Conservation (phyloP, 257 asterid genomes). For the Agastache rugosa region DNA sequence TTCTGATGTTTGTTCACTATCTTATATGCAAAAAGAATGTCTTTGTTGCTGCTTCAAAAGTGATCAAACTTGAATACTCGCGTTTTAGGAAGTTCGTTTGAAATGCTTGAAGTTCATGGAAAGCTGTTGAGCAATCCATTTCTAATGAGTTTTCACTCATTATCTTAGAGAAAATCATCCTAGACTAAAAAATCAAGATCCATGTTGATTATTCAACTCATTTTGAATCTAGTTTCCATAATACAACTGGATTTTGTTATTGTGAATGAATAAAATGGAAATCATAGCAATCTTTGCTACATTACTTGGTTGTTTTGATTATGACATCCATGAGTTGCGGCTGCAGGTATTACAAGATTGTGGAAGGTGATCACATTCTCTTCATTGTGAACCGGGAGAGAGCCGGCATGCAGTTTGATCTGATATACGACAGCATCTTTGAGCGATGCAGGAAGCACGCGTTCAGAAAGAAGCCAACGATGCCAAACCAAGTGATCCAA, state of each 20-base stretch:
- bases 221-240: too few species aligned
- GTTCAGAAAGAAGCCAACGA: slow-evolving; percentile 61
- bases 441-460: slow-evolving; percentile 93
- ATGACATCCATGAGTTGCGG: background rate
- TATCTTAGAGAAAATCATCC: too few species aligned
- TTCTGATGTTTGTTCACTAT: background rate
- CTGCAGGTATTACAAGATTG: slow-evolving; percentile 89
- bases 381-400: slow-evolving; percentile 92
- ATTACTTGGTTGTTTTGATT: background rate
- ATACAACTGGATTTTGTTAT: too few species aligned
- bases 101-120: too few species aligned
- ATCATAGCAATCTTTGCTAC: too few species aligned
- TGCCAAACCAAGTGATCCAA: slow-evolving; percentile 60
- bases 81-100: too few species aligned
- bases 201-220: too few species aligned
- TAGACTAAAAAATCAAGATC: too few species aligned
- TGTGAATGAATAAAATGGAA: too few species aligned
- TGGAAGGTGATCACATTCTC: slow-evolving; percentile 94
- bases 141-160: too few species aligned
- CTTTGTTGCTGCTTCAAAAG: background rate
- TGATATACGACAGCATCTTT: slow-evolving; percentile 90
- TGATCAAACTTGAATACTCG: background rate
- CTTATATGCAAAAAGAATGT: background rate
- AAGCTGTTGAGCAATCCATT: too few species aligned
- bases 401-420: slow-evolving; percentile 87